Conservation (phyloP, 495 filamentous ascomycete species). For the Clohesyomyces aquaticus region DNA sequence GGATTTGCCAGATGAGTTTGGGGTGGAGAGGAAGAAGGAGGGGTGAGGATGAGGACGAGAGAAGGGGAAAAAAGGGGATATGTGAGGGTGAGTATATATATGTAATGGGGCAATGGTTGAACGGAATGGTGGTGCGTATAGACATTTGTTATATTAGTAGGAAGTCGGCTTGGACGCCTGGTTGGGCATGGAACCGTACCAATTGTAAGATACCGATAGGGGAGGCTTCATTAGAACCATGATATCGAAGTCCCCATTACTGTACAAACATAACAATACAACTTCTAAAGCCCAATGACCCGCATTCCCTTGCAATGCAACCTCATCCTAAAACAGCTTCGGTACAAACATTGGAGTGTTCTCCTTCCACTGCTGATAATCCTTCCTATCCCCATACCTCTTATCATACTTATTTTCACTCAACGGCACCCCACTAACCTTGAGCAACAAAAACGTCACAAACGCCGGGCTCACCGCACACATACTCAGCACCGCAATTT, state of each 20-base stretch:
- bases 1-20: conserved; percentile 66
- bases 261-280: no score
- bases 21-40: conserved; percentile 14
- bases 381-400: conserved; percentile 63
- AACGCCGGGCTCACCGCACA: conserved; percentile 64
- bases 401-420: conserved; percentile 69
- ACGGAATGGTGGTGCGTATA: no score
- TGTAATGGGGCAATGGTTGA: no score
- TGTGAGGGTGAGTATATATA: neutral
- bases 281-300: no score
- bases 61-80: neutral
- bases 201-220: no score
- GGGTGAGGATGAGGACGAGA: neutral
- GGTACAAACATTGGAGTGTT: conserved; percentile 68
- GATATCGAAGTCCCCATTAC: no score
- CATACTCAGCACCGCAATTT: conserved; percentile 50
- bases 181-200: no score
- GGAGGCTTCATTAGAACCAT: no score
- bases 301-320: no score
- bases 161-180: no score
- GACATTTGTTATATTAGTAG: no score
- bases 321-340: conserved; percentile 54
- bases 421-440: conserved; percentile 63
- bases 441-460: conserved; percentile 62
- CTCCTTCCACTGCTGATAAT: conserved; percentile 68